Evolutionary conservation across 805 yeast genomes (phyloP).

Genomic region (Wickerhamomyces strasburgensis): DNA sequence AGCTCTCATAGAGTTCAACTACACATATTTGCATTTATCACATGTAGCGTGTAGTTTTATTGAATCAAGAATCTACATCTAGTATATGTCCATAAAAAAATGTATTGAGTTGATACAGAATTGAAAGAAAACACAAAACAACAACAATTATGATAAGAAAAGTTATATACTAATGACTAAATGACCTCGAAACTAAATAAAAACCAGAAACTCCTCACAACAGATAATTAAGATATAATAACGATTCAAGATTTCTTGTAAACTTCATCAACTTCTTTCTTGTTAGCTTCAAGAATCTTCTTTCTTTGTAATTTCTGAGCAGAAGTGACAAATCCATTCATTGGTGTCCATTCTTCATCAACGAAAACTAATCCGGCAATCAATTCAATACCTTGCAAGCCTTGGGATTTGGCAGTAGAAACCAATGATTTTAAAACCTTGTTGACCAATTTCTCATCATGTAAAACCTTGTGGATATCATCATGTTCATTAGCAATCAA

Average conservation of each 20-base stretch:
- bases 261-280: slow-evolving; percentile 61
- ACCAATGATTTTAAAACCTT: slow-evolving; percentile 56
- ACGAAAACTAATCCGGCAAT: slow-evolving; percentile 70
- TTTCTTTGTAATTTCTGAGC: slow-evolving; percentile 96
- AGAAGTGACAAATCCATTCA: slow-evolving; percentile 86
- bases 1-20: too few species aligned
- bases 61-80: too few species aligned
- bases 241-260: slow-evolving; percentile 32
- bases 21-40: too few species aligned
- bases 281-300: slow-evolving; percentile 70
- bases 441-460: slow-evolving; percentile 50
- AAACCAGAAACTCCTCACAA: not conserved
- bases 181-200: too few species aligned
- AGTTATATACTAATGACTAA: too few species aligned
- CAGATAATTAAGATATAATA: too few species aligned
- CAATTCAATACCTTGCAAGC: slow-evolving; percentile 81
- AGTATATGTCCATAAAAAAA: too few species aligned
- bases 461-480: slow-evolving; percentile 44
- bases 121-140: too few species aligned
- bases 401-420: slow-evolving; percentile 74
- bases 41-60: too few species aligned
- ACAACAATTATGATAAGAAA: too few species aligned
- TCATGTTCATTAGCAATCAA: slow-evolving; percentile 40
- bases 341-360: slow-evolving; percentile 97
- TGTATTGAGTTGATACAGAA: too few species aligned